phyloP scores from a whole-genome alignment of 768 basidiomycete genomes.

The Lenzites betulinus region DNA sequence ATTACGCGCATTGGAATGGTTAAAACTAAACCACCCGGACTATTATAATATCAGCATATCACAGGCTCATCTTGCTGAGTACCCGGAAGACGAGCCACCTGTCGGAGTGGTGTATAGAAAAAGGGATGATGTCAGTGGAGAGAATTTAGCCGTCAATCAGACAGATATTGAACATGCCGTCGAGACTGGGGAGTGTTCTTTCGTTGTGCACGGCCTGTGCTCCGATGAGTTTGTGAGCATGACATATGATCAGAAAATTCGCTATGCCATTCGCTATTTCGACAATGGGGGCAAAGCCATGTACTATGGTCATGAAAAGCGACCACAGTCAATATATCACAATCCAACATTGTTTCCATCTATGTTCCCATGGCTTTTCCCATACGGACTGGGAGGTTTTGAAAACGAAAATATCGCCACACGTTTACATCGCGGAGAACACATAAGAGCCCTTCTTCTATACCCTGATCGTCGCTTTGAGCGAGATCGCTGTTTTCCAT shows the following conservation, averaged over 20 bases:
- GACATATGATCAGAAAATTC: neutral
- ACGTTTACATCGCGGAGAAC: neutral
- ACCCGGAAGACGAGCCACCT: slow-evolving; percentile 9
- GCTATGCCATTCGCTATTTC: slow-evolving; percentile 13
- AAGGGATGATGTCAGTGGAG: neutral
- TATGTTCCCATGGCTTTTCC: slow-evolving; percentile 24
- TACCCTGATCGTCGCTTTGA: slow-evolving; percentile 28
- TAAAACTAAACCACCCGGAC: slow-evolving; percentile 23
- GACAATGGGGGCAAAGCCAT: neutral
- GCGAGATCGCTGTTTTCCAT: slow-evolving; percentile 17
- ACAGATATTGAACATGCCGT: neutral
- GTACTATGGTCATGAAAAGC: neutral
- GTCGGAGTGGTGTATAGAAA: slow-evolving; percentile 1
- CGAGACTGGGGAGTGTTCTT: neutral
- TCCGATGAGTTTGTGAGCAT: neutral
- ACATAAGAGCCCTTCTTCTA: slow-evolving; percentile 12
- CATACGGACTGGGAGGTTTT: slow-evolving; percentile 20
- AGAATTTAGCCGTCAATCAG: neutral
- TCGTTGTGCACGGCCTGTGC: slow-evolving; percentile 12
- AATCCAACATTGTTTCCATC: slow-evolving; percentile 19
- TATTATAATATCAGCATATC: slow-evolving; percentile 18
- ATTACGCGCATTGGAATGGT: slow-evolving; percentile 19
- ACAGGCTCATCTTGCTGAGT: slow-evolving; percentile 6
- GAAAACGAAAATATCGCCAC: neutral
- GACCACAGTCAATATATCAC: slow-evolving; percentile 16